Base-by-base conservation (phyloP, 2,329 filamentous ascomycete genomes). In the Sclerotinia nivalis region DNA sequence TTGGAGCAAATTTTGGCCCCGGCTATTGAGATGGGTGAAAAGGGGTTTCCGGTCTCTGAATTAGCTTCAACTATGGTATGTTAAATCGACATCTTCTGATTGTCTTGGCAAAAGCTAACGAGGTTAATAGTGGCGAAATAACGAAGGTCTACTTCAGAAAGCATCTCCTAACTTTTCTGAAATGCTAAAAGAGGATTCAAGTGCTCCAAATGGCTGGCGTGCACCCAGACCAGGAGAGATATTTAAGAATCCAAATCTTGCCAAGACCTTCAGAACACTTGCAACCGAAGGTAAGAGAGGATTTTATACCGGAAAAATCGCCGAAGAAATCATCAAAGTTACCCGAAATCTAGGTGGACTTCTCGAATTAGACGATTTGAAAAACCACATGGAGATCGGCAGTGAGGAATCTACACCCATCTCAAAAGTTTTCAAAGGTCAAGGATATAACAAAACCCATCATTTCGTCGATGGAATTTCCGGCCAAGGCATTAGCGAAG, bases 11-110 rank as follows among this genome's bases (percentile, higher is more conserved):
- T 98, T 70, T 83, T 99, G 15, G 85, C 83, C 7, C 95, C 96
- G 0, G 96, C 93, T 0, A 94, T 97, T 72, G 88, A 91, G 77
- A 82, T 98, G 49, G 96, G 89, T 7, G 95, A 98, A 79, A 87
- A 92, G 70, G 96, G 96, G 0, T 97, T 95, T 73, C 93, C 96
- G 0, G 93, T 99, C 2, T 93, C 91, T 2, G 93, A 98, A 78
- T 80, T 96, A 22, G 74, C 77, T 20, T 77, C 77, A 31, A 72
- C 60, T 34, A 74, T 76, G 74, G 78, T 78, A 74, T 67, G 40
- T 69, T 67, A 34, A 25, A 15, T 2, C 22, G 2, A 13, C 37
- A 8, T n/a, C 4, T 50, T 31, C 31, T 22, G 4, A 9, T 13
- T 22, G 25, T n/a, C 5, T 56, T 31, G 12, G 7, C 60, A 5